Base-by-base conservation (phyloP, 768 basidiomycete genomes). In the Russula olivacea region DNA sequence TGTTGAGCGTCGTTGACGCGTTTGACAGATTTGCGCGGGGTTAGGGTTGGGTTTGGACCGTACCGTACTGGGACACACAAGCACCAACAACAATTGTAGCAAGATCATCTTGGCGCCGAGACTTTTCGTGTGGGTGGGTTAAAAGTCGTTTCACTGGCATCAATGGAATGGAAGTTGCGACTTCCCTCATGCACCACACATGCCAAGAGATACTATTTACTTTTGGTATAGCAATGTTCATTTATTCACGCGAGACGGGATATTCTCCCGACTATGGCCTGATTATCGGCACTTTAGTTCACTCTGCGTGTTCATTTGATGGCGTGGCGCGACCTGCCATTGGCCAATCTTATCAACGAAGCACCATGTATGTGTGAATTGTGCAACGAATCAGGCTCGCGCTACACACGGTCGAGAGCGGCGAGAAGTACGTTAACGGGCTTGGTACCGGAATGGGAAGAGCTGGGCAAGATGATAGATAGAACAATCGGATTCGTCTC, bases 1-100 rank as follows among this genome's bases (percentile, higher is more conserved):
- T 48, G n/a, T n/a, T 45, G 43, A 11, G 43, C 21, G 21, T 15
- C 21, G 32, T 10, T 48, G 17, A 38, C 34, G 21, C 43, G 52
- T 34, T 17, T 40, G 38, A 40, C 5, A 15, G 15, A 6, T 40
- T 17, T 15, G 17, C 19, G 1, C 28, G 19, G 58, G 59, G 63
- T 64, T 64, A 64, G 63, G 58, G 58, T 64, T 59, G n/a, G 21
- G 19, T 21, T n/a, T 6, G 14, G 40, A 17, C 30, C 5, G 28
- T 28, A n/a, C n/a, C n/a, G n/a, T n/a, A n/a, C n/a, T n/a, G 28
- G 28, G 4, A 28, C 28, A 28, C 28, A 28, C 28, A 30, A 30
- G 28, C 30, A 30, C 30, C 30, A 30, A 30, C 30, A 30, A 30
- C 30, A 30, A 30, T 4, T 30, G 6, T 2, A 32, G 9, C 32